These are phyloP conservation scores for Pseudogymnoascus sp. DNA, from an alignment of 2,329 filamentous ascomycete species.

Conservation along the genomic window DNA sequence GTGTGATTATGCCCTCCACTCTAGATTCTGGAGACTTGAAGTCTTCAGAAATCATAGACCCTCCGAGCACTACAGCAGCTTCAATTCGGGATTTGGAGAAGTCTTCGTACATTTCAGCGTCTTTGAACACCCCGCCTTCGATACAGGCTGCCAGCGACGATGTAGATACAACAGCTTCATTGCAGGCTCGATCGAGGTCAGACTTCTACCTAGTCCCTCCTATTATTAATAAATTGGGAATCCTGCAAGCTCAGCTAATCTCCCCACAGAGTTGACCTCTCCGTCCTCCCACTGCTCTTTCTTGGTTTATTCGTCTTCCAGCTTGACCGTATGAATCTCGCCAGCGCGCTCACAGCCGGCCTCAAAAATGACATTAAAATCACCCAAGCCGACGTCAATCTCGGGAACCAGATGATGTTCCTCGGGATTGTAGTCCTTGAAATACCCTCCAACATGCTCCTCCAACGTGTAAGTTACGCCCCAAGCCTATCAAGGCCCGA, in stretches of 20 bases:
- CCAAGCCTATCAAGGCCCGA: not conserved
- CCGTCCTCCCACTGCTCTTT: slow-evolving; percentile 24
- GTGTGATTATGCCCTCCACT: not conserved
- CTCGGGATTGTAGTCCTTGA: slow-evolving; percentile 29
- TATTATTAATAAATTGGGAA: not conserved
- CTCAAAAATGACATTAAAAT: slow-evolving; percentile 26
- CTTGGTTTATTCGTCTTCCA: slow-evolving; percentile 29
- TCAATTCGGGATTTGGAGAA: not conserved
- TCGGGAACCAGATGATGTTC: slow-evolving; percentile 27
- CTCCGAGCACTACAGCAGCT: not conserved
- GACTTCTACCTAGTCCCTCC: not conserved
- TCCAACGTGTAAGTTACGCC: slow-evolving; percentile 16
- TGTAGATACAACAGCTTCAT: not conserved
- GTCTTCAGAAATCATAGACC: not conserved
- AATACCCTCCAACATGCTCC: slow-evolving; percentile 29
- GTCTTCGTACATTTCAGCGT: not conserved
- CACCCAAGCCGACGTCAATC: slow-evolving; percentile 25
- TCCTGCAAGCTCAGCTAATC: not conserved
- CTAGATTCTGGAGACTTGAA: not conserved
- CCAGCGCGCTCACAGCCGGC: slow-evolving; percentile 29
- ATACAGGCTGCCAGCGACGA: not conserved
- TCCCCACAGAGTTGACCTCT: slow-evolving; percentile 10
- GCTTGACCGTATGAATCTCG: slow-evolving; percentile 30
- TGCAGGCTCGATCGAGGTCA: not conserved
- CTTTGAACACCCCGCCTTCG: not conserved